Evolutionary conservation across 2,329 filamentous ascomycete genomes (phyloP).

Genomic region (Talaromyces sp.): DNA sequence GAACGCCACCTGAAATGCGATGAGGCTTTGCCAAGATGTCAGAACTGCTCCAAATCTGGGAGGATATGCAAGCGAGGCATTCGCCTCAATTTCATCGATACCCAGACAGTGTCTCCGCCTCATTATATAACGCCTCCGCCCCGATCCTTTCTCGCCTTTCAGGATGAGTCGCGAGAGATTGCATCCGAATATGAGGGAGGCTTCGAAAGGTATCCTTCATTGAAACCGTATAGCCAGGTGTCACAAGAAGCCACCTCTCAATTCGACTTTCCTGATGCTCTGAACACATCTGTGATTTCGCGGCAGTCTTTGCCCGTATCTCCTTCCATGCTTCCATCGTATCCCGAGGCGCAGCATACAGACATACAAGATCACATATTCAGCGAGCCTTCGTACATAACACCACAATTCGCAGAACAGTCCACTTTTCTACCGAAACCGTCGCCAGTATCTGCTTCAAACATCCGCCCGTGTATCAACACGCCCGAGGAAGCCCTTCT

Average conservation of each 20-base stretch:
- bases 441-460: slow-evolving; percentile 38
- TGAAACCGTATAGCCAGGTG: slow-evolving; percentile 36
- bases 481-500: slow-evolving; percentile 76
- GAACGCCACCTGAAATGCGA: slow-evolving; percentile 90
- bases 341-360: slow-evolving; percentile 39
- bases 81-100: slow-evolving; percentile 86
- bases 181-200: slow-evolving; percentile 87
- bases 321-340: slow-evolving; percentile 44
- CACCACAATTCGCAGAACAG: slow-evolving; percentile 20
- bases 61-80: slow-evolving; percentile 80
- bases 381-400: slow-evolving; percentile 20
- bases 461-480: slow-evolving; percentile 60
- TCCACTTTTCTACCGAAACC: slow-evolving; percentile 31
- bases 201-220: slow-evolving; percentile 62
- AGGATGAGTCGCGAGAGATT: slow-evolving; percentile 84
- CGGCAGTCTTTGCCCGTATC: slow-evolving; percentile 45
- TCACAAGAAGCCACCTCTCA: slow-evolving; percentile 18
- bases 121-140: slow-evolving; percentile 53
- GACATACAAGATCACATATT: slow-evolving; percentile 23
- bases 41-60: slow-evolving; percentile 86
- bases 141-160: slow-evolving; percentile 71
- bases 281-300: slow-evolving; percentile 30
- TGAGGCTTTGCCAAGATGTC: slow-evolving; percentile 60
- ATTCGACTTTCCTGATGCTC: slow-evolving; percentile 26
- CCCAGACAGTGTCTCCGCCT: slow-evolving; percentile 64